Conservation (phyloP, 768 basidiomycete genomes). For the Pluteus cervinus region DNA sequence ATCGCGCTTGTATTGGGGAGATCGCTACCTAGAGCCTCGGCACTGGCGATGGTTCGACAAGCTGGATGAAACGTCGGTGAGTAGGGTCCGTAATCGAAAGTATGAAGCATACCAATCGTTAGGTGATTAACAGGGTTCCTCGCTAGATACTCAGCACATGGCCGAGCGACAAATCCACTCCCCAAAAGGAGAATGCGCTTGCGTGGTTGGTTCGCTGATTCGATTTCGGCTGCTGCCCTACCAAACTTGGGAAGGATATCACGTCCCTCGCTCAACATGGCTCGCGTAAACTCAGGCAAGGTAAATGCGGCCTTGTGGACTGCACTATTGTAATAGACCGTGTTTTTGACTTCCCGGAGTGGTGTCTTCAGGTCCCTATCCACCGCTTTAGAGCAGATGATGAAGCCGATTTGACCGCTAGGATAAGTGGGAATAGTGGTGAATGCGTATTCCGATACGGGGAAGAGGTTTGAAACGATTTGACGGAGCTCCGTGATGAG, state of each 20-base stretch:
- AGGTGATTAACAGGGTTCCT: constrained; percentile 76
- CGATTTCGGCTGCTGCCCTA: constrained; percentile 41
- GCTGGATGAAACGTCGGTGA: constrained; percentile 34
- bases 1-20: constrained; percentile 69
- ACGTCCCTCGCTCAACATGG: constrained; percentile 65
- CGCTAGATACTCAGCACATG: constrained; percentile 92
- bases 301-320: constrained; percentile 82
- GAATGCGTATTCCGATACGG: constrained; percentile 82
- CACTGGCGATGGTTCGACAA: constrained; percentile 80
- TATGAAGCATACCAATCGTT: constrained; percentile 60
- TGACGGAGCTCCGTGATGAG: constrained; percentile 74
- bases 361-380: constrained; percentile 68
- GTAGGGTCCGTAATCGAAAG: background rate
- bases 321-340: constrained; percentile 79
- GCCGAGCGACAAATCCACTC: constrained; percentile 91
- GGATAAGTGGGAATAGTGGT: constrained; percentile 98
- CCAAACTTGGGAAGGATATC: constrained; percentile 75
- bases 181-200: constrained; percentile 85
- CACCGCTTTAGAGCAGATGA: constrained; percentile 77
- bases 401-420: constrained; percentile 95
- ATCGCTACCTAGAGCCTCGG: constrained; percentile 59
- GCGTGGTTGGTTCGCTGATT: constrained; percentile 34
- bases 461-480: constrained; percentile 71
- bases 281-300: constrained; percentile 88
- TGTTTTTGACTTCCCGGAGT: constrained; percentile 61